Evolutionary conservation across 768 basidiomycete genomes (phyloP).

Genomic region (Rhodotorula diobovata): DNA sequence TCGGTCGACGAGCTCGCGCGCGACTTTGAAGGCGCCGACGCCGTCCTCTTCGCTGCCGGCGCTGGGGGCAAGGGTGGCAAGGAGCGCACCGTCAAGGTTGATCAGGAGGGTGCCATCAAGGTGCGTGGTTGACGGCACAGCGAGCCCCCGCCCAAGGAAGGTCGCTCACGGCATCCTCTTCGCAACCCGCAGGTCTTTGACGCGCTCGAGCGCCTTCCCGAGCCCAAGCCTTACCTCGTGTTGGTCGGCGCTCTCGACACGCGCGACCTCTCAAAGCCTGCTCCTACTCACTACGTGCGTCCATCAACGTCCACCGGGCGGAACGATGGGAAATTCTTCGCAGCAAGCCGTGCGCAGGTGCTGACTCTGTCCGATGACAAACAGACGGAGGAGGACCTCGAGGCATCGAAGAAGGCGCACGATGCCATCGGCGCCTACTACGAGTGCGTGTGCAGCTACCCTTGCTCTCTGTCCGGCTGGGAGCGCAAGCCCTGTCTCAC

Average conservation of each 20-base stretch:
- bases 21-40: slow-evolving; percentile 50
- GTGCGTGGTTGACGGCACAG: slow-evolving; percentile 42
- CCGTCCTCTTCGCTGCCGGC: slow-evolving; percentile 52
- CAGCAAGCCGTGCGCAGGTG: fast-evolving
- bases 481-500: no score
- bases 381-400: slow-evolving; percentile 23
- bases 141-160: neutral
- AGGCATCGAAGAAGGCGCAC: slow-evolving; percentile 20
- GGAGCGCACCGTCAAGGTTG: slow-evolving; percentile 55
- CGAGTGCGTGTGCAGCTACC: slow-evolving; percentile 13
- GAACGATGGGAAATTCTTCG: no score
- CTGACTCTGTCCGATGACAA: neutral
- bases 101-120: slow-evolving; percentile 63
- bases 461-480: neutral
- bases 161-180: neutral
- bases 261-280: slow-evolving; percentile 15
- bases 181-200: slow-evolving; percentile 51
- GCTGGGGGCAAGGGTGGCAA: slow-evolving; percentile 59
- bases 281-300: slow-evolving; percentile 27
- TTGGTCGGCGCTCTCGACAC: slow-evolving; percentile 37
- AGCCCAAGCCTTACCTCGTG: slow-evolving; percentile 17
- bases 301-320: no score
- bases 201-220: slow-evolving; percentile 57
- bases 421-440: slow-evolving; percentile 33
- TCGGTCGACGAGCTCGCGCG: slow-evolving; percentile 53